Percentiles rank a stretch among this genome's conserved stretches.
Evolutionary conservation across 176 grass and related monocot species (phyloP).

Genomic region (Hordeum marinum): DNA sequence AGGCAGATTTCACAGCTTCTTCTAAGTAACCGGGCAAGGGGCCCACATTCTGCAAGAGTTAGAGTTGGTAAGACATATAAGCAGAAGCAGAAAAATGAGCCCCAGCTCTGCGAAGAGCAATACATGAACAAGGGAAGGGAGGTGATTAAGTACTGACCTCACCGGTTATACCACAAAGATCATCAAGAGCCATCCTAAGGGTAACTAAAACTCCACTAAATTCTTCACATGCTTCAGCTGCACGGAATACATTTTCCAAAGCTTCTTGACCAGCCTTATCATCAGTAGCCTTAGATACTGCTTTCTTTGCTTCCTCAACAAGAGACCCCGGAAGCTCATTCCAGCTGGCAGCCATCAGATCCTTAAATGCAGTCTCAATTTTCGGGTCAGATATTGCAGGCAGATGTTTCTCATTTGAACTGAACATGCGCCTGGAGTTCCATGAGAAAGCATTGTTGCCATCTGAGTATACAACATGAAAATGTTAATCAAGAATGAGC

Average conservation of each 20-base stretch:
- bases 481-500: conserved; percentile 11
- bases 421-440: conserved; percentile 52
- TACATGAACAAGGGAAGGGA: conserved; percentile 3
- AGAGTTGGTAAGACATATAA: conserved; percentile 13
- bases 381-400: conserved; percentile 71
- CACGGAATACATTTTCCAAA: conserved; percentile 66
- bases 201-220: conserved; percentile 68
- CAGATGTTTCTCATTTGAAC: conserved; percentile 61
- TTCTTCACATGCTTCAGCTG: conserved; percentile 87
- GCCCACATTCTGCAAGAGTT: conserved; percentile 60
- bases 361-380: conserved; percentile 83
- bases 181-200: conserved; percentile 97
- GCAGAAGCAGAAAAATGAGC: neutral
- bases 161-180: conserved; percentile 78
- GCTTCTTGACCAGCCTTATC: conserved; percentile 68
- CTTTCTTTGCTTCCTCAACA: conserved; percentile 67
- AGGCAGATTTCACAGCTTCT: conserved; percentile 81
- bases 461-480: conserved; percentile 25
- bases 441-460: conserved; percentile 39
- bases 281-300: conserved; percentile 63
- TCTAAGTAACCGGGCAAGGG: conserved; percentile 68
- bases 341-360: conserved; percentile 91
- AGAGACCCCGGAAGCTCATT: conserved; percentile 76
- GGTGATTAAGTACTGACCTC: conserved; percentile 51
- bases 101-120: neutral